These are phyloP conservation scores for Aspergillus aculeatinus DNA, from an alignment of 2,329 filamentous ascomycete genomes.

Conservation along the genomic window DNA sequence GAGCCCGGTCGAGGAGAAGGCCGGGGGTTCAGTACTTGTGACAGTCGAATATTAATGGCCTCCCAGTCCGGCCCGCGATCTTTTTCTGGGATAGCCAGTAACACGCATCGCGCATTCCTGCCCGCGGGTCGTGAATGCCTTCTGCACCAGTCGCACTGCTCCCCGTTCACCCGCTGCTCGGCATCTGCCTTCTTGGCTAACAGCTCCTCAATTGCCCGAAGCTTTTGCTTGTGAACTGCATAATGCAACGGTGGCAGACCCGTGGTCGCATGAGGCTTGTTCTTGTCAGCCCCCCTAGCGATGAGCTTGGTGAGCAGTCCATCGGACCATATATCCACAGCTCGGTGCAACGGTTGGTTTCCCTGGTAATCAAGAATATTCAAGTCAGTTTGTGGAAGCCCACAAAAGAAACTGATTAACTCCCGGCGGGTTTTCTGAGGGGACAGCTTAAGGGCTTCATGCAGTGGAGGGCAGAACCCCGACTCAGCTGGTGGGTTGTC, in stretches of 20 bases:
- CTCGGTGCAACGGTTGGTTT: conserved; percentile 3
- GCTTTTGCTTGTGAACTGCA: background rate
- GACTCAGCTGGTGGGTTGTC: background rate
- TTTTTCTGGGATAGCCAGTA: background rate
- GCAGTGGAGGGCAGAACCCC: background rate
- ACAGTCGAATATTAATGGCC: background rate
- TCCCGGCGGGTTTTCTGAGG: background rate
- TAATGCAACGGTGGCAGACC: conserved; percentile 1
- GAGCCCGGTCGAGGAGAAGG: no score
- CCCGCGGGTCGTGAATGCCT: background rate
- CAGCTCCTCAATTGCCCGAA: background rate
- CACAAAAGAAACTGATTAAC: background rate
- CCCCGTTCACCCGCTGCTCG: background rate
- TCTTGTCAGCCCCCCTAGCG: background rate
- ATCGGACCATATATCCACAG: background rate
- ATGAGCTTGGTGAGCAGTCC: background rate
- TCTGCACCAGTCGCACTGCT: background rate
- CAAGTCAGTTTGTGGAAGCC: background rate
- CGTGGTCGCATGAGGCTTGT: background rate
- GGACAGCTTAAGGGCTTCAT: background rate
- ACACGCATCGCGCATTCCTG: background rate
- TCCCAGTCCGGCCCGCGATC: background rate
- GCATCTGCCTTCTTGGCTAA: background rate
- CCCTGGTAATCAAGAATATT: background rate
- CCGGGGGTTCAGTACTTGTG: background rate